phyloP scores from a whole-genome alignment of 305 asterid genomes.

The Caryopteris hybrid region DNA sequence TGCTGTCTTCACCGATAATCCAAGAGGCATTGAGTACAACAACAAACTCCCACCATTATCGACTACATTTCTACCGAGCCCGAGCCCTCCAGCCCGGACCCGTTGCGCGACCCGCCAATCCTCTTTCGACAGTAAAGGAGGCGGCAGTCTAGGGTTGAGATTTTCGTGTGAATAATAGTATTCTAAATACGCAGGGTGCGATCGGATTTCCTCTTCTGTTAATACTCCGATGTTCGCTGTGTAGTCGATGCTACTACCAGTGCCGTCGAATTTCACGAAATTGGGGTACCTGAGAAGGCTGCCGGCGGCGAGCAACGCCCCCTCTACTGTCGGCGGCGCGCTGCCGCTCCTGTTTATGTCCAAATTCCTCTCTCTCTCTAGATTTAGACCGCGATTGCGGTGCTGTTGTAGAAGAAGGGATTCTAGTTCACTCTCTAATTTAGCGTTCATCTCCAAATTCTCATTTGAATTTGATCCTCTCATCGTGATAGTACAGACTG shows the following conservation, averaged over 20 bases:
- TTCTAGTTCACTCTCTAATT: slow-evolving; percentile 48
- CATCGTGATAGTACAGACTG: slow-evolving; percentile 25
- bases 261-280: slow-evolving; percentile 24
- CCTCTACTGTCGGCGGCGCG: slow-evolving; percentile 79
- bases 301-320: slow-evolving; percentile 57
- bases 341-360: slow-evolving; percentile 72
- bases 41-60: slow-evolving; percentile 43
- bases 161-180: slow-evolving; percentile 82
- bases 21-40: slow-evolving; percentile 46
- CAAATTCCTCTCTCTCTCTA: slow-evolving; percentile 51
- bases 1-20: slow-evolving; percentile 33
- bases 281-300: slow-evolving; percentile 43
- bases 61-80: slow-evolving; percentile 33
- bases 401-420: slow-evolving; percentile 40
- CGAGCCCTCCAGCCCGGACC: slow-evolving; percentile 49
- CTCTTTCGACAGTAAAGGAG: slow-evolving; percentile 62
- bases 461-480: slow-evolving; percentile 45
- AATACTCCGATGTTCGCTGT: slow-evolving; percentile 19
- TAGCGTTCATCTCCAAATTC: slow-evolving; percentile 29
- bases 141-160: slow-evolving; percentile 75
- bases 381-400: slow-evolving; percentile 31
- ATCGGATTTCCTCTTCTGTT: slow-evolving; percentile 77
- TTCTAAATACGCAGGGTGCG: slow-evolving; percentile 74
- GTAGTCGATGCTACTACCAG: slow-evolving; percentile 16
- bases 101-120: slow-evolving; percentile 78